Conservation (phyloP, 1,284 basidiomycete species). For the Leucoagaricus sp. region DNA sequence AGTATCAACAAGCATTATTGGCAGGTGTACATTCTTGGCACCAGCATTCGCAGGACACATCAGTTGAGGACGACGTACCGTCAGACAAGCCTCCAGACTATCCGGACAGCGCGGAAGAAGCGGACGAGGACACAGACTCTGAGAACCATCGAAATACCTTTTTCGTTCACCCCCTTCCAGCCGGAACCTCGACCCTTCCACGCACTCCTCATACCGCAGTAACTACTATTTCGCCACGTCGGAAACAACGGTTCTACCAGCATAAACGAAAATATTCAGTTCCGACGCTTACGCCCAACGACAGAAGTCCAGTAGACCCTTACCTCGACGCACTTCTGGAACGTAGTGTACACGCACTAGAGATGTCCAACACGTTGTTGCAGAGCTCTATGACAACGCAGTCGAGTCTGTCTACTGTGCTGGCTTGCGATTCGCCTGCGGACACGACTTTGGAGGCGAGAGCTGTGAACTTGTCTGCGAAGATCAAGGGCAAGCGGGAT, state of each 20-base stretch:
- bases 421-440: conserved; percentile 31
- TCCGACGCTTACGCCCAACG: conserved; percentile 10
- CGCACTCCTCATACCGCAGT: conserved; percentile 6
- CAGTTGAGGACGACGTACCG: conserved; percentile 32
- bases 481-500: conserved; percentile 45
- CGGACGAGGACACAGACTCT: conserved; percentile 66
- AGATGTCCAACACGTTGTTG: conserved; percentile 77
- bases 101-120: conserved; percentile 73
- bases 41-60: conserved; percentile 15
- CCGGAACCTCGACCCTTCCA: conserved; percentile 16
- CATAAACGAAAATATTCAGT: conserved; percentile 29
- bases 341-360: conserved; percentile 78
- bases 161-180: conserved; percentile 30
- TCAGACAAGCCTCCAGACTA: conserved; percentile 73
- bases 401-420: conserved; percentile 52
- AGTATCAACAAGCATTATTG: conserved; percentile 52
- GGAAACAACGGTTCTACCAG: conserved; percentile 27
- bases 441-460: conserved; percentile 35
- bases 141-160: conserved; percentile 32
- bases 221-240: conserved; percentile 25
- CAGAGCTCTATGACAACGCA: conserved; percentile 67
- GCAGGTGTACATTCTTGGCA: conserved; percentile 20
- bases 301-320: conserved; percentile 28
- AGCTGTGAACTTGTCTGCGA: conserved; percentile 48
- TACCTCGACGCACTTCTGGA: conserved; percentile 76